phyloP scores from a whole-genome alignment of 305 asterid species.

The Euphrasia arctica region DNA sequence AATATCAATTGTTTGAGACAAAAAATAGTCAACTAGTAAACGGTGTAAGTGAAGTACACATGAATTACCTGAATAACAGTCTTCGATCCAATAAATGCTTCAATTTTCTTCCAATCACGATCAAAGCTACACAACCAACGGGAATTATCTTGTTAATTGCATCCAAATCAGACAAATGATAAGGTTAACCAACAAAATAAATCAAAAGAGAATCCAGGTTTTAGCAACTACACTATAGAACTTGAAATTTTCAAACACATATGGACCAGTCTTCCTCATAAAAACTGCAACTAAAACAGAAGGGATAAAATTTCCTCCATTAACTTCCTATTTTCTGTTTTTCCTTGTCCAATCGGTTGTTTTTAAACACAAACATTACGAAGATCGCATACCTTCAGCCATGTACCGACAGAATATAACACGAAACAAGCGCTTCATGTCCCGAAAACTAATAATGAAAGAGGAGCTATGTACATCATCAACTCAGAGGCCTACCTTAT shows the following conservation, averaged over 20 bases:
- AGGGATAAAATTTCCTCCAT: too few relatives aligned
- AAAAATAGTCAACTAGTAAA: neutral
- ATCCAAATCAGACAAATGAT: neutral
- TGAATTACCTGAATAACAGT: slow-evolving; percentile 70
- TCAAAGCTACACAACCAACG: slow-evolving; percentile 49
- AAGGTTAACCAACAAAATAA: neutral
- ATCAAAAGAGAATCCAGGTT: neutral
- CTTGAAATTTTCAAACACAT: too few relatives aligned
- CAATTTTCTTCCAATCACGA: slow-evolving; percentile 92
- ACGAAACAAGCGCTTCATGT: neutral
- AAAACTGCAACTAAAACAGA: too few relatives aligned
- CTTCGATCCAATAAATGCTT: slow-evolving; percentile 86
- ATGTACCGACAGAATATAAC: neutral
- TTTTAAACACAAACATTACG: too few relatives aligned
- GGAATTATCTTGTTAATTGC: too few relatives aligned
- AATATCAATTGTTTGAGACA: slow-evolving; percentile 3
- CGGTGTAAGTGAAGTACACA: neutral
- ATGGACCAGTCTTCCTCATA: too few relatives aligned
- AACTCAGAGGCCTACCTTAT: too few relatives aligned
- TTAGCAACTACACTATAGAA: neutral
- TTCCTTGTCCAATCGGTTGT: too few relatives aligned
- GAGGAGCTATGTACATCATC: too few relatives aligned
- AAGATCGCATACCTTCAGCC: neutral
- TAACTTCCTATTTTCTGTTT: slow-evolving; percentile 4
- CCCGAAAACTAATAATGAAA: too few relatives aligned